Evolutionary conservation across 2,329 filamentous ascomycete genomes (phyloP).

Genomic region (Pseudocercospora cruenta): DNA sequence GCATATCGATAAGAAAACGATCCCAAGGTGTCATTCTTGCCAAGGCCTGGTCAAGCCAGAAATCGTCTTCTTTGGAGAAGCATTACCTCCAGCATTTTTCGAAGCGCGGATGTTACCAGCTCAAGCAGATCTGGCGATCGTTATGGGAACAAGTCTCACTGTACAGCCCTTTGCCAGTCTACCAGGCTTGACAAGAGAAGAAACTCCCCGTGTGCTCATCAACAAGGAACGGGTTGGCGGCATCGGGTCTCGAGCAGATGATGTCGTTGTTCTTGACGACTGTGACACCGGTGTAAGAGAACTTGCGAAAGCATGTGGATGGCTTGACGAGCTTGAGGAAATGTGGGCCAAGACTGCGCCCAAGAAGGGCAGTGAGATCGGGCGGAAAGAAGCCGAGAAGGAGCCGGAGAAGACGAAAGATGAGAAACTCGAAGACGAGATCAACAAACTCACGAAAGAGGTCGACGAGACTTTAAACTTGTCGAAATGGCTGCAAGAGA

Average conservation of each 20-base stretch:
- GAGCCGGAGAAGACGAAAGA: conserved; percentile 52
- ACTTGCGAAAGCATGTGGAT: conserved; percentile 79
- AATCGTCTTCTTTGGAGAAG: conserved; percentile 91
- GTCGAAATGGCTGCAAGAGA: conserved; percentile 41
- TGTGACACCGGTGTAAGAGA: conserved; percentile 81
- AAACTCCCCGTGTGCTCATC: conserved; percentile 77
- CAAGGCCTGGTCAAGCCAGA: conserved; percentile 86
- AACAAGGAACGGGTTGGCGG: conserved; percentile 83
- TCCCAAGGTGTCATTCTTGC: conserved; percentile 74
- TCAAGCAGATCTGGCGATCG: conserved; percentile 74
- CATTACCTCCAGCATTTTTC: conserved; percentile 69
- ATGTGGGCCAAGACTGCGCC: conserved; percentile 72
- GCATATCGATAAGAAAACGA: conserved; percentile 66
- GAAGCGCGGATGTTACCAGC: conserved; percentile 58
- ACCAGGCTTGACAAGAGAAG: conserved; percentile 64
- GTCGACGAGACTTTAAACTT: conserved; percentile 59
- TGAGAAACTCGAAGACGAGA: conserved; percentile 60
- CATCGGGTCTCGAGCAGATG: conserved; percentile 76
- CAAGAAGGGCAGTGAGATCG: conserved; percentile 54
- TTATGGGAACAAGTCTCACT: conserved; percentile 84
- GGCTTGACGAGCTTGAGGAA: conserved; percentile 78
- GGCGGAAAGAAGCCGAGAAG: conserved; percentile 13
- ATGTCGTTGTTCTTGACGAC: conserved; percentile 80
- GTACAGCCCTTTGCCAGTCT: conserved; percentile 89
- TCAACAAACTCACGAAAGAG: conserved; percentile 61